Evolutionary conservation across 352 stramenopile genomes (phyloP), one percentile per base, ranked within the genome.

Genomic region (Globisporangium emineosum): DNA sequence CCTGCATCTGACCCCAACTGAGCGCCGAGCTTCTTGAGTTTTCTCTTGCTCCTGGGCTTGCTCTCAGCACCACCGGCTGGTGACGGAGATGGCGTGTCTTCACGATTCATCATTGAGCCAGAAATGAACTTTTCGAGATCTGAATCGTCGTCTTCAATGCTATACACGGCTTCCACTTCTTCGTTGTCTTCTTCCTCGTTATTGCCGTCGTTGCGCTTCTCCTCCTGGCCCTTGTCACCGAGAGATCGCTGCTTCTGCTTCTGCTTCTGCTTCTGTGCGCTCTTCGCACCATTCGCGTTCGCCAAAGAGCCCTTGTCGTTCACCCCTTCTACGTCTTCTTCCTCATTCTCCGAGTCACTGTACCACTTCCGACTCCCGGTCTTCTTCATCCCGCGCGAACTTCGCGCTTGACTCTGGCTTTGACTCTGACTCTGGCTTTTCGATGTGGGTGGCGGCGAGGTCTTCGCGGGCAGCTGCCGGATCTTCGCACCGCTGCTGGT

Each of bases 261-360:
- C 32, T 37, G 32, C 8, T 15, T 47, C 40, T 47, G 40, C 17
- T 23, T 47, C 40, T 47, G 40, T 21, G 17, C 17, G 40, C 40
- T 47, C 9, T 42, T 58, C 9, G 9, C 23, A n/a, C 30, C 40
- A 33, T 45, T 42, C 47, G 17, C 25, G 15, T 57, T 37, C 49
- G 9, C 23, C 23, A 7, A 6, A 19, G 49, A 55, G 30, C 55
- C 50, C 12, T 12, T 8, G 51, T 17, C 55, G 67, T 76, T 21
- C 35, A 61, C 19, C 66, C 63, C 5, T 17, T 57, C n/a, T 45
- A 37, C n/a, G 21, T 4, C 25, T 3, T 30, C 42, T 1, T 58
- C 60, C 9, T 64, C 70, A 47, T 81, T 77, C 3, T 84, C 78
- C 47, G 76, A 78, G 47, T 81, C 77, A 25, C 68, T 85, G 70